phyloP scores from a whole-genome alignment of 768 basidiomycete species.

The Phylloporus sp. region DNA sequence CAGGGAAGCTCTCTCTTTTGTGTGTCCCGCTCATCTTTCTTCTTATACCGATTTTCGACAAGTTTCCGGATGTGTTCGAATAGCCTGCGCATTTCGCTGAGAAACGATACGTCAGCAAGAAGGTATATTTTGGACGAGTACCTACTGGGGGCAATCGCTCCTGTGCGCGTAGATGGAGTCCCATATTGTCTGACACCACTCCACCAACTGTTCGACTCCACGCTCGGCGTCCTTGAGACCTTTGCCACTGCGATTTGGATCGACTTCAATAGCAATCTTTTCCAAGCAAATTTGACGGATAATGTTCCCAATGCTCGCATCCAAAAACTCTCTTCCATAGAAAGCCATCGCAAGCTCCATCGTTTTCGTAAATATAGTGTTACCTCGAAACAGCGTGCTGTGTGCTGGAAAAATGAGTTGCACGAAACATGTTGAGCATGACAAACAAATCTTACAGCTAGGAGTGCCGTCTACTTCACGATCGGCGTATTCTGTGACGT shows the following conservation, averaged over 20 bases:
- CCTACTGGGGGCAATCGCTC: slow-evolving; percentile 71
- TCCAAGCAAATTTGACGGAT: slow-evolving; percentile 70
- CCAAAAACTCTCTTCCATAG: slow-evolving; percentile 78
- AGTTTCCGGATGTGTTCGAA: slow-evolving; percentile 68
- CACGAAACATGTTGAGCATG: background rate
- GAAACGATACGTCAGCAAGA: slow-evolving; percentile 1
- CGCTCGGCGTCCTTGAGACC: slow-evolving; percentile 58
- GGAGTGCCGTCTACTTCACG: slow-evolving; percentile 69
- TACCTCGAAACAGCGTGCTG: slow-evolving; percentile 70
- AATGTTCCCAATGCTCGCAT: slow-evolving; percentile 69
- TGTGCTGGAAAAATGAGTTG: slow-evolving; percentile 46
- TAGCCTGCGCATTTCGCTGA: slow-evolving; percentile 67
- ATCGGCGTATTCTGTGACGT: slow-evolving; percentile 66
- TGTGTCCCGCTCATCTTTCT: slow-evolving; percentile 38
- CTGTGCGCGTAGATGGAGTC: slow-evolving; percentile 72
- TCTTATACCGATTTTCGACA: slow-evolving; percentile 62
- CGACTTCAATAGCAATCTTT: slow-evolving; percentile 77
- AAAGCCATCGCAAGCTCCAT: slow-evolving; percentile 79
- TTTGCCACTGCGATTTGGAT: slow-evolving; percentile 66
- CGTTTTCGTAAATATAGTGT: slow-evolving; percentile 65
- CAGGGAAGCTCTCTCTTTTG: slow-evolving; percentile 57
- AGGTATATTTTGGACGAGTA: slow-evolving; percentile 13
- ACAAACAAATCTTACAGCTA: slow-evolving; percentile 46
- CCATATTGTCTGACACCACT: slow-evolving; percentile 83
- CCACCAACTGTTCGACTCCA: slow-evolving; percentile 63